Evolutionary conservation across 192 early-diverging fungal genomes (phyloP), one percentile per base, ranked within the genome.

Genomic region (Pilobolus umbonatus): DNA sequence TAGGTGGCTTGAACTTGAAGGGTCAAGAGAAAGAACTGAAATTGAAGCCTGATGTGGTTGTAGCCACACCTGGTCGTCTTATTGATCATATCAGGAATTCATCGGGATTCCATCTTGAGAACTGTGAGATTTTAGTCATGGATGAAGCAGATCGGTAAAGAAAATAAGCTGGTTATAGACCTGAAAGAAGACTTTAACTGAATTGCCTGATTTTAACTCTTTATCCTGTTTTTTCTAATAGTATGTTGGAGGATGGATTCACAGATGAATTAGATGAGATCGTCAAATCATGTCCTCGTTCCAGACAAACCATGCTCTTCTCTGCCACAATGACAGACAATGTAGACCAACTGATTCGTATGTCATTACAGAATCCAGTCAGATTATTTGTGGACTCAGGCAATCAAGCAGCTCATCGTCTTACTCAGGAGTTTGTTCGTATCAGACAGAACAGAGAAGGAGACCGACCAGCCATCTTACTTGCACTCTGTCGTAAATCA

Each of bases 251-350:
- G 69, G 94, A 97, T 68, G 97, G 97, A 25, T 99, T 99, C 69
- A 81, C 88, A 11, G 94, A 85, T 59, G 97, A 99, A 68, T 81
- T 99, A 47, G 88, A 87, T 14, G 94, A 99, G 70, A 97, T 99
- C 70, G 80, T 99, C 65, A 88, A 87, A 50, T 51, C 85, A 40
- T 90, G 88, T 40, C 97, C 97, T 2, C 81, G 83, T 55, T 81
- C 79, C 42, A 84, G 97, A 45, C 97, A 99, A 68, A 95, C 95
- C 2, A 96, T 99, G 94, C 76, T 99, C 5, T 99, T 99, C 74
- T 99, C 97, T 24, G 97, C 97, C 19, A 99, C 97, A 14, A 98
- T 98, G 97, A 99, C 97, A 7, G 94, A 97, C 67, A 94, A 96
- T 57, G 88, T 96, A 30, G 94, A 99, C 61, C 88, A 97, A 64